phyloP scores from a whole-genome alignment of 495 filamentous ascomycete genomes.

The Terfezia boudieri region DNA sequence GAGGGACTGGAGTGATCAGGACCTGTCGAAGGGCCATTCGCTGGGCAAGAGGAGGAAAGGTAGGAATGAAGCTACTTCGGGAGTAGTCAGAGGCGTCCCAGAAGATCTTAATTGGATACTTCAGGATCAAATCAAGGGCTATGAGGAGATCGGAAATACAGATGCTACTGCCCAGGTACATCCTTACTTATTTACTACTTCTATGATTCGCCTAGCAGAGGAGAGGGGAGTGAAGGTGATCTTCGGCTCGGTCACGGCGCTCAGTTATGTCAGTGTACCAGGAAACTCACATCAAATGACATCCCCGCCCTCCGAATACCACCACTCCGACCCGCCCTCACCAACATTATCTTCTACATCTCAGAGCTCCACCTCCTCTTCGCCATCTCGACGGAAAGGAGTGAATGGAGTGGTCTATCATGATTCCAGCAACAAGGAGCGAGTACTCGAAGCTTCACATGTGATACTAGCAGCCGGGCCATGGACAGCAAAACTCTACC shows the following conservation, averaged over 20 bases:
- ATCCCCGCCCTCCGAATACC: slow-evolving; percentile 3
- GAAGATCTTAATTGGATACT: slow-evolving; percentile 74
- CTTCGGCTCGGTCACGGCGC: slow-evolving; percentile 39
- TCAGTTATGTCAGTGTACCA: slow-evolving; percentile 29
- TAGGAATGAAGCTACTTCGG: slow-evolving; percentile 24
- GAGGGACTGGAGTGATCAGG: slow-evolving; percentile 2
- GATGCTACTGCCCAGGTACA: slow-evolving; percentile 77
- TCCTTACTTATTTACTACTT: slow-evolving; percentile 74
- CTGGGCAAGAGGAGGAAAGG: slow-evolving; percentile 17
- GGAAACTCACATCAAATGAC: slow-evolving; percentile 10
- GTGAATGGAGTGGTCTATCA: slow-evolving; percentile 55
- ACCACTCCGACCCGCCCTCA: slow-evolving; percentile 7
- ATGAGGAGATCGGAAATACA: slow-evolving; percentile 61
- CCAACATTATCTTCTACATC: slow-evolving; percentile 12
- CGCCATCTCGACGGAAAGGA: slow-evolving; percentile 9
- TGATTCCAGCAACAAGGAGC: slow-evolving; percentile 35
- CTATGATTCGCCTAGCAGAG: slow-evolving; percentile 59
- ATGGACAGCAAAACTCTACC: slow-evolving; percentile 59
- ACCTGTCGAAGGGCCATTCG: slow-evolving; percentile 9
- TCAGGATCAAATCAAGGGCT: slow-evolving; percentile 38
- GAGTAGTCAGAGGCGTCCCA: slow-evolving; percentile 41
- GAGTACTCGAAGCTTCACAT: slow-evolving; percentile 51
- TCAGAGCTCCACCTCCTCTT: slow-evolving; percentile 5
- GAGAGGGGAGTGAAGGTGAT: slow-evolving; percentile 53
- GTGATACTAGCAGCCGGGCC: slow-evolving; percentile 61